Conservation (phyloP, 2,329 filamentous ascomycete genomes). For the Periconia sp. region DNA sequence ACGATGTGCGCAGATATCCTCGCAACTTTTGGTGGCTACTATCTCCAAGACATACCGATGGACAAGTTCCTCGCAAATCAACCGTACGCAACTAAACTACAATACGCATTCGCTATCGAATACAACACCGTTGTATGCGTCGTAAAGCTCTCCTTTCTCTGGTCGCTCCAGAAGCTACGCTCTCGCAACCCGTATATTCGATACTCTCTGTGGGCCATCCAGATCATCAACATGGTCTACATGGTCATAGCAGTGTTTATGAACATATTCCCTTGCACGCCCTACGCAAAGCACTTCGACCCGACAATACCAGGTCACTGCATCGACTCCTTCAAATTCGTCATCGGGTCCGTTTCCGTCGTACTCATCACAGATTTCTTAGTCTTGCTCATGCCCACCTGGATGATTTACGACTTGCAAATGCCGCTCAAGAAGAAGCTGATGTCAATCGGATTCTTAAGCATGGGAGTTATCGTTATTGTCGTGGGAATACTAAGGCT, state of each 20-base stretch:
- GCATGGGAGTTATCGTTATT: slow-evolving; percentile 15
- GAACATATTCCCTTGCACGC: slow-evolving; percentile 20
- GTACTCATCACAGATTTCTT: slow-evolving; percentile 25
- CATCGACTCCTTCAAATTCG: slow-evolving; percentile 14
- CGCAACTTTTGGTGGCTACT: slow-evolving; percentile 20
- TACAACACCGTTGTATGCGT: slow-evolving; percentile 27
- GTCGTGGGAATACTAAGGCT: slow-evolving; percentile 23
- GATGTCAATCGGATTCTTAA: slow-evolving; percentile 23
- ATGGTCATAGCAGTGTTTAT: slow-evolving; percentile 17
- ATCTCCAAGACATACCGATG: slow-evolving; percentile 18
- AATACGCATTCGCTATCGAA: slow-evolving; percentile 21
- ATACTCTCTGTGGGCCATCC: slow-evolving; percentile 20
- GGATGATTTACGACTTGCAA: slow-evolving; percentile 30
- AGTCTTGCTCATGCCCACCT: slow-evolving; percentile 27
- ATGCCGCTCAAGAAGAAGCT: slow-evolving; percentile 23
- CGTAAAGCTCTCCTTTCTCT: slow-evolving; percentile 29
- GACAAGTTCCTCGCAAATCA: slow-evolving; percentile 1
- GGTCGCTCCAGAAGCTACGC: slow-evolving; percentile 25
- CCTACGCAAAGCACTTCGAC: slow-evolving; percentile 19
- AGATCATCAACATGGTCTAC: slow-evolving; percentile 22
- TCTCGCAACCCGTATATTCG: slow-evolving; percentile 21
- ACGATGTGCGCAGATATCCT: slow-evolving; percentile 9
- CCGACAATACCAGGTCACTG: slow-evolving; percentile 21
- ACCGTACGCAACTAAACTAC: slow-evolving; percentile 11
- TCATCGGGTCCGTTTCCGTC: slow-evolving; percentile 17